Evolutionary conservation across 306 rosid genomes (phyloP), one percentile per base, ranked within the genome.

Genomic region (Aeschynomene evenia): DNA sequence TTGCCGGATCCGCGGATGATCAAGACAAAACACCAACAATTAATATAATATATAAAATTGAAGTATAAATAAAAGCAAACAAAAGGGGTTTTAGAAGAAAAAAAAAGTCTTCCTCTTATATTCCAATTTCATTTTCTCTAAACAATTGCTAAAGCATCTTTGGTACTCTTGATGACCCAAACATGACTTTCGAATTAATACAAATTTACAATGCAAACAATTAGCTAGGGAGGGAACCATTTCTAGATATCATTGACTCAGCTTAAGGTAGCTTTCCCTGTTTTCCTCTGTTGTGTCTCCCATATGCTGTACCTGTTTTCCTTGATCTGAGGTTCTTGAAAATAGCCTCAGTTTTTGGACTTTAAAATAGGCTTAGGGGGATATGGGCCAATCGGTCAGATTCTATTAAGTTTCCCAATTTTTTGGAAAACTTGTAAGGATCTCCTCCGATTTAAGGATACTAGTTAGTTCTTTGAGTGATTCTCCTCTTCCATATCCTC

Each of bases 231-330:
- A 68, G 60, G 70, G 63, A 78, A 60, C 72, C 31, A 10, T 51
- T 73, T 57, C 58, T 16, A 29, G 62, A 66, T 34, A 76, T 74
- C 85, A 15, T 78, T 83, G 85, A 82, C 81, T 23, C 54, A 34
- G 15, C 61, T 50, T 46, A 46, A 20, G 60, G 24, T 46, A 49
- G 72, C 36, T 46, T 59, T 58, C 66, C 87, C 77, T 75, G 64
- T 81, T 83, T 83, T 81, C 85, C 81, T 77, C 75, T 71, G 18
- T 21, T 54, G 18, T 82, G 87, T 82, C 81, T 79, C 77, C 76
- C 78, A 52, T 53, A 48, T 31, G 37, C 43, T 23, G 37, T 68
- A n/a, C 65, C 43, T 68, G 68, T 65, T n/a, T 72, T 70, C 80
- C 71, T 67, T 63, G 33, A 63, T 31, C 57, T 67, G 55, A 4